These are phyloP conservation scores for Raddia guianensis DNA, from an alignment of 176 grass and related monocot species.

Conservation along the genomic window DNA sequence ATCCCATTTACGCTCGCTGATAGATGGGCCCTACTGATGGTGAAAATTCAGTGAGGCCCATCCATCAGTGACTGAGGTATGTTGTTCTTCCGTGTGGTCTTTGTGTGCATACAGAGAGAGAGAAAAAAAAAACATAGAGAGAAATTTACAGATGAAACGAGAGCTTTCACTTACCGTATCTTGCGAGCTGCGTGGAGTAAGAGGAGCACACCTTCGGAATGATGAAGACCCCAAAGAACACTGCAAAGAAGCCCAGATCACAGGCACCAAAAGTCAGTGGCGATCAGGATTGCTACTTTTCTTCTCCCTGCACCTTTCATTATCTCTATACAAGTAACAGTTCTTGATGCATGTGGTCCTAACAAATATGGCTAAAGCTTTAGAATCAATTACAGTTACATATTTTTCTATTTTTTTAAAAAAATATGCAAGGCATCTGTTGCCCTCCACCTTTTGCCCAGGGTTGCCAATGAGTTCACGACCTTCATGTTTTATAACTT, in stretches of 20 bases:
- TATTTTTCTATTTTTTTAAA: not conserved
- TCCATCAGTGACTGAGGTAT: not conserved
- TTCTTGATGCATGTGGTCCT: slow-evolving; percentile 31
- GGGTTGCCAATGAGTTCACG: not conserved
- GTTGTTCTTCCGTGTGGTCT: not conserved
- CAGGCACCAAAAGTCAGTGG: slow-evolving; percentile 41
- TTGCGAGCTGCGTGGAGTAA: slow-evolving; percentile 85
- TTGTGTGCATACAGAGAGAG: not conserved
- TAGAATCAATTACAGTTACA: not conserved
- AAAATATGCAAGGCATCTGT: not conserved
- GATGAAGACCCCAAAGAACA: slow-evolving; percentile 93
- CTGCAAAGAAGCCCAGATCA: slow-evolving; percentile 53
- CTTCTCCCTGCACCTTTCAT: slow-evolving; percentile 26
- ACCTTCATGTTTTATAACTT: not conserved
- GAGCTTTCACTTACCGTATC: slow-evolving; percentile 68
- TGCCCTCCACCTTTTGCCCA: not conserved
- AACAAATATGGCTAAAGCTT: slow-evolving; percentile 10
- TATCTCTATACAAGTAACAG: slow-evolving; percentile 23
- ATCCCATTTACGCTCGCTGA: not conserved
- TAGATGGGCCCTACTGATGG: not conserved
- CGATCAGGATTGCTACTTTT: slow-evolving; percentile 5
- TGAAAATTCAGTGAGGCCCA: not conserved
- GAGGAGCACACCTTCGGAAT: slow-evolving; percentile 90
- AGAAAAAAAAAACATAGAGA: no score
- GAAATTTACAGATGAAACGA: slow-evolving; percentile 6